These are phyloP conservation scores for Lasiodiplodia gonubiensis DNA, from an alignment of 2,329 filamentous ascomycete species.

Conservation along the genomic window DNA sequence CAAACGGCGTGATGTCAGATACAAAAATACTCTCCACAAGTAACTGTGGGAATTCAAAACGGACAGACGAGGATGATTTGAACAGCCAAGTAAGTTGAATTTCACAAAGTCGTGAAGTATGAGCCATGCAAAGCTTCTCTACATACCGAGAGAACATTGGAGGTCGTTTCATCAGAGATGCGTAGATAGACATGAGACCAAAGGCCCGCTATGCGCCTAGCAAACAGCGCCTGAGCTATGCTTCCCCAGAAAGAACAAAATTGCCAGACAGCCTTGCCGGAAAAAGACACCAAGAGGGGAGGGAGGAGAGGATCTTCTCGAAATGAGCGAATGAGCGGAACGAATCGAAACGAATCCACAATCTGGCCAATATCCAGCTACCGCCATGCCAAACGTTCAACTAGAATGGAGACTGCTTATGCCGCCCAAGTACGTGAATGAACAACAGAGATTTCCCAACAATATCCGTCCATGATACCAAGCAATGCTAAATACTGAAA, in stretches of 20 bases:
- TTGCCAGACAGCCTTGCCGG: not conserved
- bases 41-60: too few relatives aligned
- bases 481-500: not conserved
- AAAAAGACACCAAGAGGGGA: not conserved
- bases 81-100: too few relatives aligned
- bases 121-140: too few relatives aligned
- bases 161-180: too few relatives aligned
- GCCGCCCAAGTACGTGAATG: not conserved
- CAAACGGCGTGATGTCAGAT: too few relatives aligned
- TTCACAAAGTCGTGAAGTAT: too few relatives aligned
- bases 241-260: not conserved
- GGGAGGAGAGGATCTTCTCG: not conserved
- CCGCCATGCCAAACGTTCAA: not conserved
- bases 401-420: not conserved
- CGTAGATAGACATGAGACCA: not conserved
- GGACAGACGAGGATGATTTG: too few relatives aligned
- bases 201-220: not conserved
- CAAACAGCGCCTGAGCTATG: slow-evolving; percentile 20
- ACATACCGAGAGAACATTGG: too few relatives aligned
- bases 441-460: not conserved
- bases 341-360: not conserved
- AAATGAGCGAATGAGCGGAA: not conserved
- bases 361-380: not conserved
- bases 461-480: not conserved
- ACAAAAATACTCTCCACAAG: too few relatives aligned